Conservation (phyloP, 331 rosid genomes). For the Acacia pycnantha region DNA sequence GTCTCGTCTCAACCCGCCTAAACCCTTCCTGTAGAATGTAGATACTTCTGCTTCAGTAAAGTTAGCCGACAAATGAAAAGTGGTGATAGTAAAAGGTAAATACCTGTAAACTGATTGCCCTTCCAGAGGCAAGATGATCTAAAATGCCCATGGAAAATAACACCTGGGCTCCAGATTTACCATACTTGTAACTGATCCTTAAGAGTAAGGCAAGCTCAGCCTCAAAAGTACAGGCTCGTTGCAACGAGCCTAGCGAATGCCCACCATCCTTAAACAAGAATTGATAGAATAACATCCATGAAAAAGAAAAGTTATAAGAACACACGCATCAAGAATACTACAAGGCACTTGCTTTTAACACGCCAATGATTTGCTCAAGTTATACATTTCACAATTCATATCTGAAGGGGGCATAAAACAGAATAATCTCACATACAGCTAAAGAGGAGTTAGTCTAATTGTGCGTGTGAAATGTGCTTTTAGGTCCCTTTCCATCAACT, state of each 20-base stretch:
- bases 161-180: constrained; percentile 92
- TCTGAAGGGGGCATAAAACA: background rate
- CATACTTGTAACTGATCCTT: constrained; percentile 82
- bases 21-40: constrained; percentile 79
- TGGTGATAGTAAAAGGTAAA: constrained; percentile 15
- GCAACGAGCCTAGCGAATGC: constrained; percentile 71
- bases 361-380: background rate
- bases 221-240: constrained; percentile 83
- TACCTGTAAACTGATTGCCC: constrained; percentile 67
- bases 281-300: constrained; percentile 13
- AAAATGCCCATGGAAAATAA: constrained; percentile 79
- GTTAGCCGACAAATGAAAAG: constrained; percentile 12
- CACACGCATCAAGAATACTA: constrained; percentile 1
- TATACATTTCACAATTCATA: background rate
- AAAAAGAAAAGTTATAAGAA: background rate
- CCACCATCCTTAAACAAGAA: constrained; percentile 65
- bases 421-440: background rate
- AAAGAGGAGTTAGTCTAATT: background rate
- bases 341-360: background rate
- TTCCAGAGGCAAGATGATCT: constrained; percentile 83
- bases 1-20: constrained; percentile 65
- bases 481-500: constrained; percentile 3
- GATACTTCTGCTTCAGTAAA: constrained; percentile 21
- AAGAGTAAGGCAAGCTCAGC: constrained; percentile 85
- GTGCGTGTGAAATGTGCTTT: background rate